A percentile compares a stretch with the other conserved stretches of the same genome.
Evolutionary conservation across 139 green algal species (phyloP).

Genomic region (Chlorella sp.): DNA sequence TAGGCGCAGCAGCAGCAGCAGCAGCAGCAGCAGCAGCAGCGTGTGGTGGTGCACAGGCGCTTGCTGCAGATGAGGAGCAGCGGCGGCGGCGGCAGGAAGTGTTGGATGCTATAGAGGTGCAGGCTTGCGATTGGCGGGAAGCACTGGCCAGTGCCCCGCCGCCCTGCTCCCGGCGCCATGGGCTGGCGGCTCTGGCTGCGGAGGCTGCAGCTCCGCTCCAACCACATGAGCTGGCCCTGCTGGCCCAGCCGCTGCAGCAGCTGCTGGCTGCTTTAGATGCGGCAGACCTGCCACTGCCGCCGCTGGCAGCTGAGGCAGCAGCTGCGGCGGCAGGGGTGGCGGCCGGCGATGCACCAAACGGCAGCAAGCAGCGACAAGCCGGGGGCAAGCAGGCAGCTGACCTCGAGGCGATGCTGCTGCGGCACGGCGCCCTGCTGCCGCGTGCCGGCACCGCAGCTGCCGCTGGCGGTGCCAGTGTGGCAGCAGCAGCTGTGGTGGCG

Average conservation of each 20-base stretch:
- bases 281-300: constrained; percentile 14
- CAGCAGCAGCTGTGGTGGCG: neutral
- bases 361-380: neutral
- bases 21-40: neutral
- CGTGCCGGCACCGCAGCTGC: no score
- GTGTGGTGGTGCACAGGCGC: neutral
- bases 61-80: constrained; percentile 1
- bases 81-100: constrained; percentile 24
- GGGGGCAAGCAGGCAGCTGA: neutral
- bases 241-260: constrained; percentile 34
- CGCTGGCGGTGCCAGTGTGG: neutral
- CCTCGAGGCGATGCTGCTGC: constrained; percentile 18
- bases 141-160: constrained; percentile 60
- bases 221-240: constrained; percentile 38
- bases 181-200: constrained; percentile 33
- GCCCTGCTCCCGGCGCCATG: constrained; percentile 61
- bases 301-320: constrained; percentile 8
- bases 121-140: constrained; percentile 59
- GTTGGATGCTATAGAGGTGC: constrained; percentile 17
- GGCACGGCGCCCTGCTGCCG: constrained; percentile 5
- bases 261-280: constrained; percentile 24
- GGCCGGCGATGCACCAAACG: no score
- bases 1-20: neutral
- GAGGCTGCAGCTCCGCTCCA: constrained; percentile 3
- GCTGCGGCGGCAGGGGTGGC: neutral